Percentiles rank a stretch among this genome's conserved stretches.
phyloP scores from a whole-genome alignment of 2,329 filamentous ascomycete genomes.

The Pezicula neosporulosa region DNA sequence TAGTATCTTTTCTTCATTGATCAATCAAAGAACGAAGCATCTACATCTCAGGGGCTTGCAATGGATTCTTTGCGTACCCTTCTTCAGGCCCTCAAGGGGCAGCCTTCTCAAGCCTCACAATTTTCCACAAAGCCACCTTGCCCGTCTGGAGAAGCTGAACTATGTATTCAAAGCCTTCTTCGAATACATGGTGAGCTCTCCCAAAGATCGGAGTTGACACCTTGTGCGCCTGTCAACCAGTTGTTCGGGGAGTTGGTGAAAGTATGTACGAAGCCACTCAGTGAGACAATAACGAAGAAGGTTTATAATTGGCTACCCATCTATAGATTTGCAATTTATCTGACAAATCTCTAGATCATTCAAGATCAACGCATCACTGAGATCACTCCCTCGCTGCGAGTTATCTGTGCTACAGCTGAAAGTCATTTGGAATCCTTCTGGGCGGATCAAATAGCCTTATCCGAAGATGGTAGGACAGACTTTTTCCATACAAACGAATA shows the following conservation, averaged over 20 bases:
- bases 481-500: too few species aligned
- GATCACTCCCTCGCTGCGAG: conserved; percentile 34
- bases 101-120: too few species aligned
- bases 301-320: conserved; percentile 9
- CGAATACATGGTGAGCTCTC: conserved; percentile 5
- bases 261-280: conserved; percentile 29
- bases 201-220: conserved; percentile 21
- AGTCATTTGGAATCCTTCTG: conserved; percentile 41
- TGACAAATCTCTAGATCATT: conserved; percentile 28
- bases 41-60: too few species aligned
- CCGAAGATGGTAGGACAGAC: conserved; percentile 7
- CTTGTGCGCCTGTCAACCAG: conserved; percentile 28
- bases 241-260: conserved; percentile 33
- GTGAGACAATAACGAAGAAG: conserved; percentile 16
- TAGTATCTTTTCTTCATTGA: too few species aligned
- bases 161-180: background rate
- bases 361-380: conserved; percentile 25
- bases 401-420: conserved; percentile 41
- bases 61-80: too few species aligned
- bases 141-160: background rate
- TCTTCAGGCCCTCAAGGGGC: too few species aligned
- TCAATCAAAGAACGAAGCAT: too few species aligned
- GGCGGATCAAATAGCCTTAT: conserved; percentile 32
- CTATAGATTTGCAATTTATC: background rate
- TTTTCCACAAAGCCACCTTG: too few species aligned